Evolutionary conservation across 257 asterid species (phyloP).

Genomic region (Salvia hispanica): DNA sequence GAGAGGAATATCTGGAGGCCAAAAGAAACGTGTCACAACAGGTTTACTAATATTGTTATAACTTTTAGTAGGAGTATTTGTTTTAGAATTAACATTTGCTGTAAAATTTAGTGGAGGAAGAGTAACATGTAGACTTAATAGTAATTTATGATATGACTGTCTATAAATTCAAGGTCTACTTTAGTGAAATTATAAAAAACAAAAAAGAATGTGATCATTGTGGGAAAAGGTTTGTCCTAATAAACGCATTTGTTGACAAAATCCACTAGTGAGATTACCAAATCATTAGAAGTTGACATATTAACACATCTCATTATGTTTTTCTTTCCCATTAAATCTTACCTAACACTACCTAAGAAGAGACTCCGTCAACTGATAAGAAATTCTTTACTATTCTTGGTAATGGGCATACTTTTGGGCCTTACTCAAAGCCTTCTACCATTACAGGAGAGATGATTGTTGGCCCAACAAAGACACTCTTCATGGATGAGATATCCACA

Average conservation of each 20-base stretch:
- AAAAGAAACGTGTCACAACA: conserved; percentile 80
- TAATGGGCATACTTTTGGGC: conserved; percentile 2
- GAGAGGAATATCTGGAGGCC: conserved; percentile 84
- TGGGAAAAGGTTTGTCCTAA: not conserved
- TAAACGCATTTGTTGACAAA: conserved; percentile 23
- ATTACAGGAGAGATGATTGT: conserved; percentile 71
- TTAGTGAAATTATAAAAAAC: not conserved
- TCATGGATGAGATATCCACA: conserved; percentile 81
- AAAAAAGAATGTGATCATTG: not conserved
- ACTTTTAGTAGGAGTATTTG: not conserved
- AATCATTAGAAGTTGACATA: conserved; percentile 22
- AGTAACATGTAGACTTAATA: not conserved
- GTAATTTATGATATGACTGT: not conserved
- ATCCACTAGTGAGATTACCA: conserved; percentile 38
- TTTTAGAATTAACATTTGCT: not conserved
- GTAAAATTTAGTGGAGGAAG: not conserved
- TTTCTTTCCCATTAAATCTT: not conserved
- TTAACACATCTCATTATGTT: not conserved
- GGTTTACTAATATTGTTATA: conserved; percentile 32
- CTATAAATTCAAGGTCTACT: not conserved
- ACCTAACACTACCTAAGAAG: conserved; percentile 21
- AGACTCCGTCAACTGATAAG: not conserved
- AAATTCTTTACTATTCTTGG: not conserved
- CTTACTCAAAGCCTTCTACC: not conserved
- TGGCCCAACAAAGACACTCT: conserved; percentile 60